Percentiles rank a stretch among this genome's conserved stretches.
These are phyloP conservation scores for Apiospora aurea DNA, from an alignment of 2,329 filamentous ascomycete genomes.

Conservation along the genomic window DNA sequence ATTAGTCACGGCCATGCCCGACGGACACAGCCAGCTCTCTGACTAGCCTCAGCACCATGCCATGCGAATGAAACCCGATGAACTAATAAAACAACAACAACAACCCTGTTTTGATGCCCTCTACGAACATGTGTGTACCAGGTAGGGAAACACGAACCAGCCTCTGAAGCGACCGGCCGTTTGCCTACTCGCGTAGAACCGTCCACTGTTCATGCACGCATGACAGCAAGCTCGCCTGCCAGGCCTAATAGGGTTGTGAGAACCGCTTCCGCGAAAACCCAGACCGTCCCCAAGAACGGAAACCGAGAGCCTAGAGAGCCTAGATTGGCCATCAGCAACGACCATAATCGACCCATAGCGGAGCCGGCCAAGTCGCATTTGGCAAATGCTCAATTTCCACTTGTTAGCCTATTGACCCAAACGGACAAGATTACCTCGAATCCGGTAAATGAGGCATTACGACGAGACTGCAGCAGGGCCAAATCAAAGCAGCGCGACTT, in stretches of 20 bases:
- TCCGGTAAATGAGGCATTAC: conserved; percentile 17
- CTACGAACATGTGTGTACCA: neutral
- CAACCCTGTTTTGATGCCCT: conserved; percentile 1
- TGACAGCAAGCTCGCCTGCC: neutral
- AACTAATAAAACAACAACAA: neutral
- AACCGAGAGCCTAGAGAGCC: neutral
- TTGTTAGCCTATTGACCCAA: conserved; percentile 15
- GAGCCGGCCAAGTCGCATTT: neutral
- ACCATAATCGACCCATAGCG: conserved; percentile 9
- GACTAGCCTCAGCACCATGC: neutral
- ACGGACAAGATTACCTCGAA: conserved; percentile 1
- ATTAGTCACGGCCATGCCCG: neutral
- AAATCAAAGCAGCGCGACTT: neutral
- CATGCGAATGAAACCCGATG: neutral
- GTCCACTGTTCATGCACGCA: neutral
- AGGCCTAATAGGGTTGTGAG: neutral
- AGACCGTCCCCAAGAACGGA: neutral
- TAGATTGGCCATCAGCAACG: neutral
- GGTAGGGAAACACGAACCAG: neutral
- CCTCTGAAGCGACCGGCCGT: neutral
- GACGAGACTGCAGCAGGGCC: neutral
- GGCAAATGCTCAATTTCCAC: conserved; percentile 11
- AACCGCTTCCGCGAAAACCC: conserved; percentile 12
- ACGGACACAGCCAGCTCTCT: neutral
- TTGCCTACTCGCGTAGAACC: neutral